These are phyloP conservation scores for Rachicladosporium sp. DNA, from an alignment of 2,329 filamentous ascomycete species.

Conservation along the genomic window DNA sequence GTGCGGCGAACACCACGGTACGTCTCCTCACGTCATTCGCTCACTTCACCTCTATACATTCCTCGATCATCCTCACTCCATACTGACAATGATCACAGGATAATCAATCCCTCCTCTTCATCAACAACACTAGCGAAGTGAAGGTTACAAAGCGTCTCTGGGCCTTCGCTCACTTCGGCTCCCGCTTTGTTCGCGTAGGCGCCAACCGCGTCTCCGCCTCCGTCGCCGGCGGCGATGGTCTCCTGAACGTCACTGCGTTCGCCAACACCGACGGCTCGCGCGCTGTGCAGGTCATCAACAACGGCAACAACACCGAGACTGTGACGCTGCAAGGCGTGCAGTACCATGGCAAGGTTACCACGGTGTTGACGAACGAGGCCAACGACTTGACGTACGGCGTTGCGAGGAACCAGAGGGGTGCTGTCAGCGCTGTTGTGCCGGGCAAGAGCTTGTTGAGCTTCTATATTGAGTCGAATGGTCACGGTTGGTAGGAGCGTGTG, in stretches of 20 bases:
- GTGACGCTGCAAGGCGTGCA: conserved; percentile 8
- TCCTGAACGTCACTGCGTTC: conserved; percentile 23
- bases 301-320: conserved; percentile 11
- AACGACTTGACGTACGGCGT: conserved; percentile 9
- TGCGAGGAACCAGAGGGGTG: conserved; percentile 2
- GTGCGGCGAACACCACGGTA: conserved; percentile 27
- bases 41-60: too few relatives aligned
- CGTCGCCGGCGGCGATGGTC: conserved; percentile 14
- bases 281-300: conserved; percentile 27
- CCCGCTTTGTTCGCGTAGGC: conserved; percentile 27
- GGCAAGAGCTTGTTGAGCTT: conserved; percentile 3
- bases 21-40: background rate
- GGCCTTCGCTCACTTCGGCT: conserved; percentile 29
- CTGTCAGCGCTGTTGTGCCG: conserved; percentile 2
- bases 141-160: conserved; percentile 26
- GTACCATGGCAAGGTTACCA: conserved; percentile 2
- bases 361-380: conserved; percentile 9
- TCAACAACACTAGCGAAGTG: conserved; percentile 23
- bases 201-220: conserved; percentile 24
- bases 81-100: background rate
- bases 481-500: too few relatives aligned
- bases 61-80: background rate
- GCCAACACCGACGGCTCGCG: conserved; percentile 22
- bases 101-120: conserved; percentile 24
- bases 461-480: too few relatives aligned